These are phyloP conservation scores for Pseudogymnoascus pannorum DNA, from an alignment of 2,329 filamentous ascomycete genomes.

Conservation along the genomic window DNA sequence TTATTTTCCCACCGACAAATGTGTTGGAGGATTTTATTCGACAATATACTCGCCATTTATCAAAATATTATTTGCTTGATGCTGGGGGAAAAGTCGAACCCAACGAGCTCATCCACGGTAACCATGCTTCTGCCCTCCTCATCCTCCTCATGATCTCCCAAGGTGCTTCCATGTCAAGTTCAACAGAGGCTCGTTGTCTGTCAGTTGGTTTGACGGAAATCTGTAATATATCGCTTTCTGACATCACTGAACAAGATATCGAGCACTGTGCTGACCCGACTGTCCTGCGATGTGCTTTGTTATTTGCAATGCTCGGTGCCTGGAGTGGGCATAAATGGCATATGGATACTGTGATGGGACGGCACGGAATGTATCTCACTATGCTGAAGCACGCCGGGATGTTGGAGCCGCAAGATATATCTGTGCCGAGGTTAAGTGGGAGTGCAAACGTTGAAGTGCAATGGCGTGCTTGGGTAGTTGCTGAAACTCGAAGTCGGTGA, in stretches of 20 bases:
- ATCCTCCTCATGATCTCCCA: slow-evolving; percentile 67
- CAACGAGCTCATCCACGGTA: slow-evolving; percentile 60
- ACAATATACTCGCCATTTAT: slow-evolving; percentile 58
- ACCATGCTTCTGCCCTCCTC: slow-evolving; percentile 57
- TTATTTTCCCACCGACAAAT: slow-evolving; percentile 57
- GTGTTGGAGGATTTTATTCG: slow-evolving; percentile 61
- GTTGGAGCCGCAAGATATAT: slow-evolving; percentile 45
- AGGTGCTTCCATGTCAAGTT: slow-evolving; percentile 59
- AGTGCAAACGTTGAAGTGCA: slow-evolving; percentile 40
- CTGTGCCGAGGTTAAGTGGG: slow-evolving; percentile 38
- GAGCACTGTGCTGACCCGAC: slow-evolving; percentile 59
- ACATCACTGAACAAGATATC: slow-evolving; percentile 65
- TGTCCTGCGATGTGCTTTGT: slow-evolving; percentile 56
- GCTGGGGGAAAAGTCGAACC: slow-evolving; percentile 53
- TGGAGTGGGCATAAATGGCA: slow-evolving; percentile 74
- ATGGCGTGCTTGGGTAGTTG: slow-evolving; percentile 59
- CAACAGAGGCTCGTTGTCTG: slow-evolving; percentile 56
- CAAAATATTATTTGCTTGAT: slow-evolving; percentile 59
- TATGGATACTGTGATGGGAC: slow-evolving; percentile 70
- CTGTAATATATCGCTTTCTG: slow-evolving; percentile 64
- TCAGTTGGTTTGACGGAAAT: slow-evolving; percentile 62
- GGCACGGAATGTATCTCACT: slow-evolving; percentile 64
- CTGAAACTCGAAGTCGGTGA: slow-evolving; percentile 56
- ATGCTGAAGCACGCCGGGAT: slow-evolving; percentile 66
- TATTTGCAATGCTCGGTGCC: slow-evolving; percentile 60